These are phyloP conservation scores for Tolypocladium amazonense DNA, from an alignment of 2,329 filamentous ascomycete species.

Conservation along the genomic window DNA sequence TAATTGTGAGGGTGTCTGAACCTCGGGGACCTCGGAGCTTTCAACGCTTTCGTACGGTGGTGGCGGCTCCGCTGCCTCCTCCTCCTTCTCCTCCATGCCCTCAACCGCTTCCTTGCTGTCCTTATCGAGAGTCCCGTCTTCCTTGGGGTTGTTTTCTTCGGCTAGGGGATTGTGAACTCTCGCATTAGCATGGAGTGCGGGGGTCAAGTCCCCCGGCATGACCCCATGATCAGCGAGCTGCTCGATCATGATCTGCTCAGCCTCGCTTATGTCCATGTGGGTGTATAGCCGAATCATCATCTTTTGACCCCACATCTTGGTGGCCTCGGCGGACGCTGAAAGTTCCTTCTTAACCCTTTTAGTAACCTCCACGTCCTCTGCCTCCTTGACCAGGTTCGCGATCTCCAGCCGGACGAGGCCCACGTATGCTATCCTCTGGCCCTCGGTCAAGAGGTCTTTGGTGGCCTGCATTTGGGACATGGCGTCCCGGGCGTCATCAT, in stretches of 20 bases:
- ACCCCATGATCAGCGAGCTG: slow-evolving; percentile 91
- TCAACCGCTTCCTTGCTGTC: slow-evolving; percentile 26
- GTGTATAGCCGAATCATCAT: slow-evolving; percentile 93
- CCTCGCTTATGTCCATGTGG: slow-evolving; percentile 91
- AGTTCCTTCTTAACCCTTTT: slow-evolving; percentile 64
- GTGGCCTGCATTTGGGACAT: slow-evolving; percentile 89
- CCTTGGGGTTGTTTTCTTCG: slow-evolving; percentile 33
- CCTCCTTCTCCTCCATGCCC: background rate
- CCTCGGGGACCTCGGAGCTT: slow-evolving; percentile 63
- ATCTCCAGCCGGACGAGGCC: slow-evolving; percentile 77
- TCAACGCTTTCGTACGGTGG: slow-evolving; percentile 54
- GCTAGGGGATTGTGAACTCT: slow-evolving; percentile 89
- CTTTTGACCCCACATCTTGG: slow-evolving; percentile 95
- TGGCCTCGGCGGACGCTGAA: slow-evolving; percentile 59
- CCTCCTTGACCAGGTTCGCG: slow-evolving; percentile 61
- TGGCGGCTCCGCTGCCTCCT: slow-evolving; percentile 33
- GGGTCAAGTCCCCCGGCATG: slow-evolving; percentile 70
- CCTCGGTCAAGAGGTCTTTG: slow-evolving; percentile 89
- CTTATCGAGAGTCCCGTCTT: slow-evolving; percentile 4
- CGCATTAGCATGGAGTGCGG: slow-evolving; percentile 81
- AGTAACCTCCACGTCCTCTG: slow-evolving; percentile 50
- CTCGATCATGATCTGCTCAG: slow-evolving; percentile 97
- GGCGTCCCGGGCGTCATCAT: slow-evolving; percentile 78
- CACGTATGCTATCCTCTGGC: slow-evolving; percentile 92
- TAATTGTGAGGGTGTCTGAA: slow-evolving; percentile 73